Evolutionary conservation across 2,329 filamentous ascomycete genomes (phyloP).

Genomic region (Fusarium oligoseptatum): DNA sequence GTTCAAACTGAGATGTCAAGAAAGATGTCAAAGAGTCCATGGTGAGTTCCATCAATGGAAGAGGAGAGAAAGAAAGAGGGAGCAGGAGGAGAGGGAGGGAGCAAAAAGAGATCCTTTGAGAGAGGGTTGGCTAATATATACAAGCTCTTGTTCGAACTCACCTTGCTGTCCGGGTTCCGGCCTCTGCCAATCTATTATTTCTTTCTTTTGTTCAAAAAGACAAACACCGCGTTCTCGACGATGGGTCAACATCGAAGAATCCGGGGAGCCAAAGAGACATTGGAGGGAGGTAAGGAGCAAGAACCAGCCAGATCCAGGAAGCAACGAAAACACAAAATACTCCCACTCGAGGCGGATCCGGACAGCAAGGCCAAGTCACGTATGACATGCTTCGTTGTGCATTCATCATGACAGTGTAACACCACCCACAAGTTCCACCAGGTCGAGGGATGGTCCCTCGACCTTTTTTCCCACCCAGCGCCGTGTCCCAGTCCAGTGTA

Average conservation of each 20-base stretch:
- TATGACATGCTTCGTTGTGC: not conserved
- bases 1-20: slow-evolving; percentile 33
- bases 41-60: slow-evolving; percentile 36
- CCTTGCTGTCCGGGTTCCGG: slow-evolving; percentile 66
- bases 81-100: slow-evolving; percentile 22
- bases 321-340: slow-evolving; percentile 46
- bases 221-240: slow-evolving; percentile 42
- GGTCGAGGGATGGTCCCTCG: slow-evolving; percentile 37
- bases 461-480: slow-evolving; percentile 49
- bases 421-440: slow-evolving; percentile 43
- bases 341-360: slow-evolving; percentile 49
- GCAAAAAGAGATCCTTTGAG: slow-evolving; percentile 52
- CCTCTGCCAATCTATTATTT: slow-evolving; percentile 50
- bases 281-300: slow-evolving; percentile 43
- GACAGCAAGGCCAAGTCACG: slow-evolving; percentile 49
- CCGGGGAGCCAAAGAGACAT: slow-evolving; percentile 41
- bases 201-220: slow-evolving; percentile 33
- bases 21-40: slow-evolving; percentile 31
- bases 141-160: slow-evolving; percentile 63
- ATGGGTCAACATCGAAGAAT: slow-evolving; percentile 44
- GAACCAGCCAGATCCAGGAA: slow-evolving; percentile 48
- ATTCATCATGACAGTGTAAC: slow-evolving; percentile 31
- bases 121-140: slow-evolving; percentile 64
- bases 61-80: slow-evolving; percentile 8
- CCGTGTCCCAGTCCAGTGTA: slow-evolving; percentile 45